Conservation (phyloP, 2,329 filamentous ascomycete species). For the Neopestalotiopsis rosae region DNA sequence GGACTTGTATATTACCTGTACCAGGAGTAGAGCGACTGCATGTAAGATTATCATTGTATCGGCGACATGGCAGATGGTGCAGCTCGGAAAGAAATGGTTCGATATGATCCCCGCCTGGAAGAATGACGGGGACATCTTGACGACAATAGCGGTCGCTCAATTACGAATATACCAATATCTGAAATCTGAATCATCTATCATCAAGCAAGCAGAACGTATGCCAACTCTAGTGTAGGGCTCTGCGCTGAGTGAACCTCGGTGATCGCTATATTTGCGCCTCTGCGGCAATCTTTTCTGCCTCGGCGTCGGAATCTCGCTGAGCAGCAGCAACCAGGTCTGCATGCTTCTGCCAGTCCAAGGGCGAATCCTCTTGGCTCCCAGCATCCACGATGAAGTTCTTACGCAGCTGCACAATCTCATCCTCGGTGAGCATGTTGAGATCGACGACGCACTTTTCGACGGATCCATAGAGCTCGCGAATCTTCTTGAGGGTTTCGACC, state of each 20-base stretch:
- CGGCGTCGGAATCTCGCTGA: conserved; percentile 4
- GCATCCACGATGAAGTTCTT: conserved; percentile 35
- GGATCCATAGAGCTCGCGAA: conserved; percentile 66
- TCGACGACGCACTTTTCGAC: conserved; percentile 67
- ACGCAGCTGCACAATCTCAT: conserved; percentile 50
- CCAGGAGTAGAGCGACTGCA: conserved; percentile 1
- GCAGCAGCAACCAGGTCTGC: conserved; percentile 5
- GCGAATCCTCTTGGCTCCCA: conserved; percentile 8
- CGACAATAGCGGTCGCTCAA: background rate
- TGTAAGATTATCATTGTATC: background rate
- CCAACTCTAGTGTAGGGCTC: no score
- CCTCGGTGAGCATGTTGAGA: conserved; percentile 61
- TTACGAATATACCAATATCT: conserved; percentile 1
- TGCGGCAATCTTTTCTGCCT: conserved; percentile 15
- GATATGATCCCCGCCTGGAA: background rate
- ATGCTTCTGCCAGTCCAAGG: conserved; percentile 13
- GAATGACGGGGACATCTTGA: background rate
- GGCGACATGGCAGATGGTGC: background rate
- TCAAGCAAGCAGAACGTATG: background rate
- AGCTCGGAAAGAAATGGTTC: background rate
- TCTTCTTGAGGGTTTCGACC: conserved; percentile 55
- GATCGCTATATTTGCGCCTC: conserved; percentile 3
- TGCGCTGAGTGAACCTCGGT: background rate
- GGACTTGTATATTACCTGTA: conserved; percentile 8
- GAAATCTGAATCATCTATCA: background rate